Evolutionary conservation across 257 asterid species (phyloP), one percentile per base, ranked within the genome.

Genomic region (Solanum pinnatisectum): DNA sequence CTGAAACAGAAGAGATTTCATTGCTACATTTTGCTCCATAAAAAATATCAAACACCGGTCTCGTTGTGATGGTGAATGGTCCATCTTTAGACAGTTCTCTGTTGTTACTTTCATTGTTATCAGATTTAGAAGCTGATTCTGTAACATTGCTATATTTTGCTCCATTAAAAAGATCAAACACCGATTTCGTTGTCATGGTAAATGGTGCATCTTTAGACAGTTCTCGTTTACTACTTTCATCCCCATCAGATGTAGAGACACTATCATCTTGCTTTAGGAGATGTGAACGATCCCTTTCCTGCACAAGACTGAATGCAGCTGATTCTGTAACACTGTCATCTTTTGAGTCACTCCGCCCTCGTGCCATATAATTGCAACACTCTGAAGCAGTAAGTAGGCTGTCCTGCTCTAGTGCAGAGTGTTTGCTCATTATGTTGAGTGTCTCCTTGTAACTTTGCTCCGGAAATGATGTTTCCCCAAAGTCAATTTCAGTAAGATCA

Each of bases 381-480:
- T 59, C 60, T 83, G 87, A 87, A 59, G 88, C 40, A 1, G 83
- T 36, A 88, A 89, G 90, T 40, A 79, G 89, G 87, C 88, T 30
- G 42, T 33, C 89, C 79, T 89, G 91, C 84, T 87, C 89, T 82
- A 49, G 65, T 3, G 46, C 14, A 56, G 90, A 89, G 89, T 92
- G 91, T 52, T 88, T 91, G 42, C 89, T 88, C 78, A 87, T 20
- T 46, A 88, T 79, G 52, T 87, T 82, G 11, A 88, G 90, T 90
- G 81, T 91, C 85, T 93, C 95, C 85, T 65, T 67, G 76, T 92
- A 91, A 89, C 93, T 91, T 86, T 92, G 89, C 87, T 91, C 95
- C 3, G 93, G 94, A 70, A 89, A 93, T 10, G 96, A 93, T 6
- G 86, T 87, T 87, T 93, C 98, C 16, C 93, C 94, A 88, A 90